Evolutionary conservation across 495 filamentous ascomycete genomes (phyloP).

Genomic region (Xylaria scruposa): DNA sequence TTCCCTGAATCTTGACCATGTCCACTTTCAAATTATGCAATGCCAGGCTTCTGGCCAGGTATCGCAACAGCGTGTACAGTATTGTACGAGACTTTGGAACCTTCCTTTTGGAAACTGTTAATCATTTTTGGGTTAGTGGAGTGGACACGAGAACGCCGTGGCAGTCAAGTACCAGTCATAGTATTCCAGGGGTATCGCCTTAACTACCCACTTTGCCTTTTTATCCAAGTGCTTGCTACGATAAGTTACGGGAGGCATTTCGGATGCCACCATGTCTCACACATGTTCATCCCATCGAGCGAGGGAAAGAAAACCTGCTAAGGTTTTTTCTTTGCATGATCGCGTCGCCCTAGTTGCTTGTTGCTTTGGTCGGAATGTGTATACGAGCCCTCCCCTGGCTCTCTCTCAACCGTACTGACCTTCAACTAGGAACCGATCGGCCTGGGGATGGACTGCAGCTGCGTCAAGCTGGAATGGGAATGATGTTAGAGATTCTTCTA

Average conservation of each 20-base stretch:
- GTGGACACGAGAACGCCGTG: not conserved
- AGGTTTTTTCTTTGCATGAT: not conserved
- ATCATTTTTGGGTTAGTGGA: conserved; percentile 9
- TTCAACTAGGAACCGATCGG: not conserved
- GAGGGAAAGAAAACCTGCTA: not conserved
- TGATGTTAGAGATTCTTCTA: not conserved
- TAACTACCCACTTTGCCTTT: not conserved
- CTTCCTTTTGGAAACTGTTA: conserved; percentile 11
- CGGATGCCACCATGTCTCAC: not conserved
- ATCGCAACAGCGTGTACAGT: not conserved
- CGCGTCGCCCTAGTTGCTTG: not conserved
- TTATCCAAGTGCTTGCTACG: not conserved
- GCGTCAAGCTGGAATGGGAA: conserved; percentile 17
- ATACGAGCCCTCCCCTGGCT: not conserved
- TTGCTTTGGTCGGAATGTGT: not conserved
- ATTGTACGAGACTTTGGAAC: not conserved
- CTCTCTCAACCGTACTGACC: not conserved
- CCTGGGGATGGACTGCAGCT: conserved; percentile 3
- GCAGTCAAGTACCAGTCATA: not conserved
- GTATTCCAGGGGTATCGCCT: not conserved
- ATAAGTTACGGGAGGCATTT: not conserved
- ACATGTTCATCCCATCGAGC: not conserved
- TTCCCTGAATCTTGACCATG: conserved; percentile 1
- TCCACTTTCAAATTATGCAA: conserved; percentile 3
- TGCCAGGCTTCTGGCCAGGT: conserved; percentile 6